Base-by-base conservation (phyloP, 2,329 filamentous ascomycete species). In the Hypoxylon sp. region DNA sequence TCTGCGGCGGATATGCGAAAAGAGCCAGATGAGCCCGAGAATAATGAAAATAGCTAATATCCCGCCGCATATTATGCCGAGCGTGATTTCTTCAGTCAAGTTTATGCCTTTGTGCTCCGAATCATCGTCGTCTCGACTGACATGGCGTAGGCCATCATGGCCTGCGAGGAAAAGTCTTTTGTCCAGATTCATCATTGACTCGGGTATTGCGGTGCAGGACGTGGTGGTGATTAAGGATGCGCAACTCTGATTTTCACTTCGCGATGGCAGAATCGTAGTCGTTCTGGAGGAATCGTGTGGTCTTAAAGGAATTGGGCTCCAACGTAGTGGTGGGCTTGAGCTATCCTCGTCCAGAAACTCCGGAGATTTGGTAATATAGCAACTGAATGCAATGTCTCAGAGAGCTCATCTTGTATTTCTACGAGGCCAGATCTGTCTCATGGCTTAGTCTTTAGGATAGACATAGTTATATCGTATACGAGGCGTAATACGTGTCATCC, bases 21-120 rank as follows among this genome's bases (percentile, higher is more conserved):
- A 12, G 3, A 45, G 52, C 52, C 52, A 55, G 40, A 55, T 28
- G 18, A 55, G 12, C 40, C 52, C 52, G 16, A 46, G 38, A 8
- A 45, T 24, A 24, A 55, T 2, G 40, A 55, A 55, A n/a, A 55
- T 24, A 28, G 16, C 38, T 1, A 26, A n/a, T 44, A 55, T 32
- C 8, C 46, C 46, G n/a, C 46, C 46, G 46, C 24, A 32, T 30
- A 49, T 55, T 18, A 55, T 55, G 5, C 26, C 52, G 7, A 55
- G 52, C 4, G 36, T 26, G 5, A 28, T 33, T 18, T 45, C 52
- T 12, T 33, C 33, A 3, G n/a, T 14, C 18, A 46, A 24, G 5
- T 46, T 16, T 44, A 45, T 4, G 26, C 28, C 40, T 22, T 46
- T 28, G 11, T 40, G 33, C n/a, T 45, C 26, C 28, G 40, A 32